These are phyloP conservation scores for Candida schatavii DNA, from an alignment of 805 yeast genomes.

Conservation along the genomic window DNA sequence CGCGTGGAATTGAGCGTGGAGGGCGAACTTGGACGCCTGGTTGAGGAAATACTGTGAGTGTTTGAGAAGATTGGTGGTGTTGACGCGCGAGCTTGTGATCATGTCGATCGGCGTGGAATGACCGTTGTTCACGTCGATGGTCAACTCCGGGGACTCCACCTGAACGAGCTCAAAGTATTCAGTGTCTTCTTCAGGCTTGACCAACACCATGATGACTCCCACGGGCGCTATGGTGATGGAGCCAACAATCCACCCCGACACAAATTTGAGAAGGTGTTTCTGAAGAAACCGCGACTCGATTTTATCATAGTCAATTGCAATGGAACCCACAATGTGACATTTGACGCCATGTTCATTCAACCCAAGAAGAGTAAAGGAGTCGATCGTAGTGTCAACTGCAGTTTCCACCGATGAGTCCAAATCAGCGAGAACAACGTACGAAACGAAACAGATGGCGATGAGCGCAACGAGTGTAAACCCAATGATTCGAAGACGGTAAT, in stretches of 20 bases:
- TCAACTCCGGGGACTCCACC: constrained; percentile 23
- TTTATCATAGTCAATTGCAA: constrained; percentile 26
- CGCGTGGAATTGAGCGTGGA: constrained; percentile 18
- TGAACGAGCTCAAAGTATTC: constrained; percentile 21
- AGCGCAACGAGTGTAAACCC: constrained; percentile 7
- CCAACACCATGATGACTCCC: constrained; percentile 18
- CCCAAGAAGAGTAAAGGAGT: constrained; percentile 3
- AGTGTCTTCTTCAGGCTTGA: constrained; percentile 11
- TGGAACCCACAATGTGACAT: constrained; percentile 24
- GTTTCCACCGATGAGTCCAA: constrained; percentile 6
- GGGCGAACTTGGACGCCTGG: constrained; percentile 19
- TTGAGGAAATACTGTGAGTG: constrained; percentile 13
- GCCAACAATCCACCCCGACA: constrained; percentile 17
- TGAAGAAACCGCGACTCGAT: constrained; percentile 9
- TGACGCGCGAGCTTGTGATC: constrained; percentile 17
- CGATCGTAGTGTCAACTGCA: constrained; percentile 7
- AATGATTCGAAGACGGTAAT: constrained; percentile 2
- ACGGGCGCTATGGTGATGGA: constrained; percentile 19
- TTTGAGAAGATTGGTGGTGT: constrained; percentile 15
- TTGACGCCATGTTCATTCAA: constrained; percentile 26
- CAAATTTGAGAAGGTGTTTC: not conserved
- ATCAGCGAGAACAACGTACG: constrained; percentile 7
- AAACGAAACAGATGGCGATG: constrained; percentile 10
- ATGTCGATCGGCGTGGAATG: constrained; percentile 22
- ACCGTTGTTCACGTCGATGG: constrained; percentile 18